Evolutionary conservation across 768 basidiomycete genomes (phyloP).

Genomic region (Psilocybe cyanescens): DNA sequence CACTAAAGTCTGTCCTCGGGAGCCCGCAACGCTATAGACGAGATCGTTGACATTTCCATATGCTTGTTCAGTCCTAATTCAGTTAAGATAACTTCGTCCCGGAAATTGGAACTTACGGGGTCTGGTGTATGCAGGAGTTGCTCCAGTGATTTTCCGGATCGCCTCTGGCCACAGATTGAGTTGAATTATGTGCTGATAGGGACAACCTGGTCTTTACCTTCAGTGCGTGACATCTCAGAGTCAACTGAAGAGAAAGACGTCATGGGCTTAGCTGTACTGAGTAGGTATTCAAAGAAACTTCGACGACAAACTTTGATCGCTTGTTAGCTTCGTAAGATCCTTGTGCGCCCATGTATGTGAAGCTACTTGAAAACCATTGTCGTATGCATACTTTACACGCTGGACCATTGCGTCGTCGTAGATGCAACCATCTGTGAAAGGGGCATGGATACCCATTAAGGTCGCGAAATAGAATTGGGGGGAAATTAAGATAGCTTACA

Average conservation of each 20-base stretch:
- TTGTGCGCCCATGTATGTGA: slow-evolving; percentile 40
- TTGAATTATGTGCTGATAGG: no score
- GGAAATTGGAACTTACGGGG: slow-evolving; percentile 35
- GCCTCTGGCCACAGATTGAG: slow-evolving; percentile 23
- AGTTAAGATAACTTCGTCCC: no score
- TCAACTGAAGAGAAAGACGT: slow-evolving; percentile 24
- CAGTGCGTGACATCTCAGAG: slow-evolving; percentile 31
- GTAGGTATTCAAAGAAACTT: not conserved
- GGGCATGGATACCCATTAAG: not conserved
- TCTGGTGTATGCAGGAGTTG: slow-evolving; percentile 37
- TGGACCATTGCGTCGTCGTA: slow-evolving; percentile 29
- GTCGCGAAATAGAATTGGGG: not conserved
- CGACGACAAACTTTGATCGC: slow-evolving; percentile 10
- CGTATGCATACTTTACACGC: slow-evolving; percentile 32
- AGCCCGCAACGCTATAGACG: slow-evolving; percentile 30
- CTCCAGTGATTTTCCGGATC: slow-evolving; percentile 34
- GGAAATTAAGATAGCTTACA: not conserved
- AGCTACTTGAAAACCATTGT: slow-evolving; percentile 35
- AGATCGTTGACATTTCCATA: slow-evolving; percentile 44
- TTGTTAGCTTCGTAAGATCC: slow-evolving; percentile 32
- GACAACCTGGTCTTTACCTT: slow-evolving; percentile 10
- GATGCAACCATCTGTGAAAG: slow-evolving; percentile 32
- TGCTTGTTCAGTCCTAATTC: slow-evolving; percentile 22
- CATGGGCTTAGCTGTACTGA: not conserved
- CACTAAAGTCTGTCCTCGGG: slow-evolving; percentile 33